A percentile compares a stretch with the other conserved stretches of the same genome.
Conservation (phyloP, 2,329 filamentous ascomycete genomes). For the Dactylellina haptotyla region DNA sequence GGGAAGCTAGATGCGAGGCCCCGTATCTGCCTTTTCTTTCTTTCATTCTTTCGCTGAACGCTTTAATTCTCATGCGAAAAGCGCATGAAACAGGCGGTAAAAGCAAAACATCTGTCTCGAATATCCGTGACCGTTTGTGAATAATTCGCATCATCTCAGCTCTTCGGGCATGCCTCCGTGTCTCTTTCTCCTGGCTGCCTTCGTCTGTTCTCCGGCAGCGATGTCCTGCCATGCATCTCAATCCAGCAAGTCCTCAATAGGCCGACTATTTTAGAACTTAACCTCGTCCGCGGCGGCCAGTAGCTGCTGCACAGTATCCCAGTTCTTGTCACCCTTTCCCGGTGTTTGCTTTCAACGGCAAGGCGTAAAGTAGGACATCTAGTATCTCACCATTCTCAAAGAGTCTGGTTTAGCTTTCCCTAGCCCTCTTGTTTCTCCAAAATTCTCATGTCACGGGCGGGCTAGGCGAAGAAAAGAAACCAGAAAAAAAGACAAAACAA, state of each 20-base stretch:
- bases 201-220: neutral
- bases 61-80: conserved; percentile 5
- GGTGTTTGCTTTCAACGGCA: conserved; percentile 12
- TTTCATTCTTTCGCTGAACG: neutral
- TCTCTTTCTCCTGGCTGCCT: neutral
- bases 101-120: neutral
- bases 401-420: too few relatives aligned
- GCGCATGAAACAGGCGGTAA: neutral
- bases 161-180: conserved; percentile 7
- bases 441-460: conserved; percentile 10
- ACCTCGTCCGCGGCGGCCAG: neutral
- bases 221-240: neutral
- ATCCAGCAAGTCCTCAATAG: conserved; percentile 5
- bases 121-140: neutral
- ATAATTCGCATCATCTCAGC: conserved; percentile 17
- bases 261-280: conserved; percentile 14
- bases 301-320: neutral
- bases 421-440: too few relatives aligned
- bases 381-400: neutral
- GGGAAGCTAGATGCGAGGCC: neutral
- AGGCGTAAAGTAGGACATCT: conserved; percentile 1
- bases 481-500: too few relatives aligned
- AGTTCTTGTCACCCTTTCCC: conserved; percentile 5
- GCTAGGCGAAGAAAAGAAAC: conserved; percentile 22
- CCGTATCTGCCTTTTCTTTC: neutral